A percentile compares a stretch with the other conserved stretches of the same genome.
Evolutionary conservation across 2,329 filamentous ascomycete species (phyloP).

Genomic region (Teratosphaeria viscida): DNA sequence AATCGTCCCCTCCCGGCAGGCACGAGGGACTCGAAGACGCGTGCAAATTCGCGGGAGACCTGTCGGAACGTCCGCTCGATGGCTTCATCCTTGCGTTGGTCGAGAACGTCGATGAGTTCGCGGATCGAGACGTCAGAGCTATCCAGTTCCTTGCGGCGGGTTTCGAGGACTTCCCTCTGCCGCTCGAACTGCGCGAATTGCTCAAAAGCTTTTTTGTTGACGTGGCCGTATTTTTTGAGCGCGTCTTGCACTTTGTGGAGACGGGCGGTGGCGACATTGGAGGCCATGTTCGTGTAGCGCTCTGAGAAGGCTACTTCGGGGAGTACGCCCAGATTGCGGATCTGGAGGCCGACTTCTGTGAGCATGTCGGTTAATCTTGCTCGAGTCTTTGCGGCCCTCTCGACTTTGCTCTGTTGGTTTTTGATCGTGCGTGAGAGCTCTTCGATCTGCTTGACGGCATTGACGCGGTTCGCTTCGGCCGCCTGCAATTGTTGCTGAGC

Average conservation of each 20-base stretch:
- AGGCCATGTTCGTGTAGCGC: conserved; percentile 66
- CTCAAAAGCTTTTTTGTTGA: conserved; percentile 99
- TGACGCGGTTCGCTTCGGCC: conserved; percentile 47
- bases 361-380: conserved; percentile 67
- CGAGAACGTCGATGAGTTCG: conserved; percentile 82
- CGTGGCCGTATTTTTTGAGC: conserved; percentile 82
- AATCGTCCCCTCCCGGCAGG: conserved; percentile 85
- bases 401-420: conserved; percentile 78
- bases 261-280: conserved; percentile 53
- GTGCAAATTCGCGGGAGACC: conserved; percentile 84
- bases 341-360: conserved; percentile 74
- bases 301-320: conserved; percentile 90
- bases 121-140: conserved; percentile 79
- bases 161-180: conserved; percentile 76
- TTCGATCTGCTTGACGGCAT: conserved; percentile 62
- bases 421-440: conserved; percentile 70
- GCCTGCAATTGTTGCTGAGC: conserved; percentile 44
- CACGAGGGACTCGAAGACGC: conserved; percentile 89
- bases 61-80: conserved; percentile 98
- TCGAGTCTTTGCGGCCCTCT: conserved; percentile 84
- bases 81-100: conserved; percentile 92
- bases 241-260: conserved; percentile 87
- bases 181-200: conserved; percentile 96
- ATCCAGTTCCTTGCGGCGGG: conserved; percentile 77
- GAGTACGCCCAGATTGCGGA: conserved; percentile 83